Percentiles rank a stretch among this genome's conserved stretches.
phyloP scores from a whole-genome alignment of 2,329 filamentous ascomycete genomes.

The Verticillium longisporum region DNA sequence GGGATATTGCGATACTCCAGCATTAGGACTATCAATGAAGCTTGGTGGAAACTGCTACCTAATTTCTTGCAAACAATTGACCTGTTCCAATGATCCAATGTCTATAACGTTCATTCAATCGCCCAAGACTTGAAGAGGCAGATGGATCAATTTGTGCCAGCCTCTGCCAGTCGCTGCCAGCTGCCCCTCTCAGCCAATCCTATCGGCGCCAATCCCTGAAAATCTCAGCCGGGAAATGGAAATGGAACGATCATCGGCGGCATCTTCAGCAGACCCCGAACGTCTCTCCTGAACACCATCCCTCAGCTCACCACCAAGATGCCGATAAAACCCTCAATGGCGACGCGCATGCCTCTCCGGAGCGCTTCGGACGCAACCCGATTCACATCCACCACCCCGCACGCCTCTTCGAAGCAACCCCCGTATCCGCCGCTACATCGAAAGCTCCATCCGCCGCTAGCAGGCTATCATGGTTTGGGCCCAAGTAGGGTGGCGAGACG shows the following conservation, averaged over 20 bases:
- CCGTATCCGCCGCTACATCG: constrained; percentile 1
- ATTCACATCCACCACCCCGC: constrained; percentile 48
- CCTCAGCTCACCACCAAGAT: not conserved
- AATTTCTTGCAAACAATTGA: too few species aligned
- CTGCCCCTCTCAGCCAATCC: not conserved
- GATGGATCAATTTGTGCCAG: not conserved
- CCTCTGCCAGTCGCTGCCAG: not conserved
- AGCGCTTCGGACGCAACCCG: constrained; percentile 75
- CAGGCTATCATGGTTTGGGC: constrained; percentile 5
- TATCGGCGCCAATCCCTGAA: not conserved
- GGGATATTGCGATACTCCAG: too few species aligned
- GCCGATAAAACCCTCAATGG: constrained; percentile 22
- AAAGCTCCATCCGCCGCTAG: constrained; percentile 19
- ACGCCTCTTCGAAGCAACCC: constrained; percentile 57
- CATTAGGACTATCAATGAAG: too few species aligned
- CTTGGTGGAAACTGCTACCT: too few species aligned
- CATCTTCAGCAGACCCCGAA: not conserved
- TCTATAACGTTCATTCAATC: too few species aligned
- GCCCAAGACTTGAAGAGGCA: too few species aligned
- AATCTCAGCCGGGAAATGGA: not conserved
- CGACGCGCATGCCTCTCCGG: constrained; percentile 46
- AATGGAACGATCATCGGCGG: not conserved
- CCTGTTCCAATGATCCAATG: too few species aligned
- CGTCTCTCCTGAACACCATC: not conserved
- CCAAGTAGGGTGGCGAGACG: constrained; percentile 43